Percentiles rank a stretch among this genome's conserved stretches.
Evolutionary conservation across 805 yeast species (phyloP).

Genomic region (Metschnikowia similis): DNA sequence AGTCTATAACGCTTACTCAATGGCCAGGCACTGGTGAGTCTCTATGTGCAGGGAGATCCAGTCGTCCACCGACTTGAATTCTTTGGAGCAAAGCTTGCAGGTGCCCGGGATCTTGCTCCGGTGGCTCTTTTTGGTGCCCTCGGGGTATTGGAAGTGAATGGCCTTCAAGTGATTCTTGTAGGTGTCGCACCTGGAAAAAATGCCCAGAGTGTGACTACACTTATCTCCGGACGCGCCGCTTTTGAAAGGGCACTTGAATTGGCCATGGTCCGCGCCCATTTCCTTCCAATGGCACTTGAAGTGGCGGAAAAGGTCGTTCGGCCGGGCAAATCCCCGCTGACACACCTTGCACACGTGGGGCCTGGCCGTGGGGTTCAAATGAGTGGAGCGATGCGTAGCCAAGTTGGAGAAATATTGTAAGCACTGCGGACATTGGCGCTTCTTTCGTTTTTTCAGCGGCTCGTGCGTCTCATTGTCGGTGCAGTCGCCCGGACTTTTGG

Average conservation of each 20-base stretch:
- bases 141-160: conserved; percentile 83
- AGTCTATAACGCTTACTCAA: neutral
- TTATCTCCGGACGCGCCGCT: conserved; percentile 26
- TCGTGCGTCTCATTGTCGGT: conserved; percentile 5
- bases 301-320: conserved; percentile 83
- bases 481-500: neutral
- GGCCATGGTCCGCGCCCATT: conserved; percentile 58
- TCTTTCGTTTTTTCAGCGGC: conserved; percentile 48
- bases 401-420: conserved; percentile 66
- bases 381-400: conserved; percentile 81
- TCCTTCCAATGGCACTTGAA: conserved; percentile 83
- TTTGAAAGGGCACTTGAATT: conserved; percentile 78
- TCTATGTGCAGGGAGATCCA: conserved; percentile 81
- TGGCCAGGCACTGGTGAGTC: conserved; percentile 31
- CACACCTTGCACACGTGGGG: conserved; percentile 80
- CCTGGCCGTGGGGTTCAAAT: conserved; percentile 62
- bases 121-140: conserved; percentile 77
- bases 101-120: conserved; percentile 64
- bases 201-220: conserved; percentile 78
- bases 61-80: conserved; percentile 65
- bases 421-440: conserved; percentile 71
- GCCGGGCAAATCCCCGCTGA: conserved; percentile 79
- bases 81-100: conserved; percentile 71
- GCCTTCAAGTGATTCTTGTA: conserved; percentile 89
- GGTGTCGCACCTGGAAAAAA: conserved; percentile 86